Conservation (phyloP, 768 basidiomycete species). For the Candolleomyces aberdarensis region DNA sequence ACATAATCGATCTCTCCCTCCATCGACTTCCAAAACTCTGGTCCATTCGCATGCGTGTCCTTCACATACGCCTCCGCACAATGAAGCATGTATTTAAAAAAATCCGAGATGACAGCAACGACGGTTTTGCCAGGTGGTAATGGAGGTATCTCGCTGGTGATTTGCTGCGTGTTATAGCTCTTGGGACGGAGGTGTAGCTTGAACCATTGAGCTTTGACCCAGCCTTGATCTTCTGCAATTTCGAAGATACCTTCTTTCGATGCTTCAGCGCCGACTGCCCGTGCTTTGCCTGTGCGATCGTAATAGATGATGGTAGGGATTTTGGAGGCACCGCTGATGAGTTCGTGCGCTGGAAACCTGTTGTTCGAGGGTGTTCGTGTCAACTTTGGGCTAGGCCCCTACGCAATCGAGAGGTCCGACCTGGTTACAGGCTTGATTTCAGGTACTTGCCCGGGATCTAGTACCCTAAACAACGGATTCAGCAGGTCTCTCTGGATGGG, state of each 20-base stretch:
- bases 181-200: conserved; percentile 39
- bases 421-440: conserved; percentile 21
- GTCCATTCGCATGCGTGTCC: conserved; percentile 42
- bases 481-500: neutral
- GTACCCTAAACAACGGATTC: conserved; percentile 30
- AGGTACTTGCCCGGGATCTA: conserved; percentile 33
- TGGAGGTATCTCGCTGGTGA: conserved; percentile 21
- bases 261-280: conserved; percentile 43
- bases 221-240: conserved; percentile 39
- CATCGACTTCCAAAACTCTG: conserved; percentile 40
- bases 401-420: neutral
- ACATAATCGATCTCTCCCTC: conserved; percentile 44
- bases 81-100: conserved; percentile 41
- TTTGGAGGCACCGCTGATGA: conserved; percentile 39
- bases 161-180: neutral
- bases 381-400: no score
- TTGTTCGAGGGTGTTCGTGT: neutral
- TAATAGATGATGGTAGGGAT: conserved; percentile 48
- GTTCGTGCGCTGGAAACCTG: conserved; percentile 43
- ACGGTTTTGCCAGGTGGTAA: conserved; percentile 40
- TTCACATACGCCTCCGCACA: conserved; percentile 43
- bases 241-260: conserved; percentile 31
- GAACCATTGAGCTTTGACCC: conserved; percentile 45
- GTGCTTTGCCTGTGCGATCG: conserved; percentile 30
- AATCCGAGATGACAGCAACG: conserved; percentile 43